Conservation (phyloP, 1,284 basidiomycete species). For the Pseudomicrostroma phylloplanum region DNA sequence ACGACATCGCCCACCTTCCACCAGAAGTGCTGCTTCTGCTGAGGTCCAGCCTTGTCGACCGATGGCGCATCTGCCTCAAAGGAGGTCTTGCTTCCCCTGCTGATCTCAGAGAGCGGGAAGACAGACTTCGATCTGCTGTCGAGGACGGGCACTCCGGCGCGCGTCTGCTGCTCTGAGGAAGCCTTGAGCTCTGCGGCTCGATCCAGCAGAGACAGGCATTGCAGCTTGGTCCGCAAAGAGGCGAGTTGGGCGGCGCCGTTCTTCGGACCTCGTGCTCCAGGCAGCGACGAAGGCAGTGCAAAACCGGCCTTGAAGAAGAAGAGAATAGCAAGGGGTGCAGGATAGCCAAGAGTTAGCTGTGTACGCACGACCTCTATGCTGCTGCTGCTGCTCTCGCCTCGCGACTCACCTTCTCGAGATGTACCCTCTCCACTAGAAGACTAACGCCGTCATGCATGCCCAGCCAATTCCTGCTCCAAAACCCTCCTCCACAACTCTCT, state of each 20-base stretch:
- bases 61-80: background rate
- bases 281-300: background rate
- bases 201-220: background rate
- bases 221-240: background rate
- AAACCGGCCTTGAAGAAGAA: background rate
- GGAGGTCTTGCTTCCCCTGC: background rate
- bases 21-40: too few relatives aligned
- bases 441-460: conserved; percentile 59
- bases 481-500: conserved; percentile 55
- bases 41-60: background rate
- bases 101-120: background rate
- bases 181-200: background rate
- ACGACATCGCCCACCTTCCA: too few relatives aligned
- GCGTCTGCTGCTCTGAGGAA: background rate
- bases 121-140: background rate
- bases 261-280: background rate
- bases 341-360: background rate
- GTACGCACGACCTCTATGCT: background rate
- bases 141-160: background rate
- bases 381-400: conserved; percentile 13
- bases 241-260: background rate
- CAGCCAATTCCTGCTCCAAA: conserved; percentile 57
- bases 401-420: conserved; percentile 36
- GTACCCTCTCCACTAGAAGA: conserved; percentile 55
- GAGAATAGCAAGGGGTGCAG: background rate